Base-by-base conservation (phyloP, 1,139 yeast genomes). In the Taphrina wiesneri region DNA sequence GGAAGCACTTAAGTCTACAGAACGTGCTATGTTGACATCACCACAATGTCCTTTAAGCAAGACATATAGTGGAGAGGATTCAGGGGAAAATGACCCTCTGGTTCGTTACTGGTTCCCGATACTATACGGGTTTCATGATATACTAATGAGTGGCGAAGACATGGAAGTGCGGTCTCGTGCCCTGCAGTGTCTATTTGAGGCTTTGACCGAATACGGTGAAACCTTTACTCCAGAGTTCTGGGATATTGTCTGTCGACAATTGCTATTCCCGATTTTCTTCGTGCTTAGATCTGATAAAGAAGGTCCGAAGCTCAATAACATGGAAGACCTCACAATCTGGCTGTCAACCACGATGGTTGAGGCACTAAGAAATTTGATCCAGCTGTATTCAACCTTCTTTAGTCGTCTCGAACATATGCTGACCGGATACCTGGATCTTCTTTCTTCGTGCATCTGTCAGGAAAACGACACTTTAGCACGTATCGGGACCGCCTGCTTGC, bases 391-490 rank as follows among this genome's bases (percentile, higher is more conserved):
- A 0, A 88, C 86, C 70, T 92, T 88, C 76, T 93, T 90, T 75
- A 87, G 82, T 41, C 83, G 86, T 1, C 82, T 93, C 73, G 86
- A 86, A 70, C 81, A 83, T 52, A 84, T 88, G 83, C 80, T 93
- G 66, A 88, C 84, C 69, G 95, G 90, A 1, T 90, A 88, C 74
- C 80, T 95, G 76, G 86, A 85, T 47, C 80, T 95, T 67, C 77
- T 95, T 66, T 86, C 86, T 2, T 86, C 93, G 7, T 95, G 99
- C 77, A 90, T 93, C 63, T 90, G 97, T 73, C 99, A 93, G 76
- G 97, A 92, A 72, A 93, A 93, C 75, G 99, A 93, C 73, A 91
- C 98, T 0, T 92, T 95, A 72, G 96, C 98, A 0, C 83, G 96
- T 72, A 91, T 92, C 71, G 99, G 99, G 23, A 85, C 96, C 73